These are phyloP conservation scores for Penicillium atrosanguineum DNA, from an alignment of 495 filamentous ascomycete genomes.

Conservation along the genomic window DNA sequence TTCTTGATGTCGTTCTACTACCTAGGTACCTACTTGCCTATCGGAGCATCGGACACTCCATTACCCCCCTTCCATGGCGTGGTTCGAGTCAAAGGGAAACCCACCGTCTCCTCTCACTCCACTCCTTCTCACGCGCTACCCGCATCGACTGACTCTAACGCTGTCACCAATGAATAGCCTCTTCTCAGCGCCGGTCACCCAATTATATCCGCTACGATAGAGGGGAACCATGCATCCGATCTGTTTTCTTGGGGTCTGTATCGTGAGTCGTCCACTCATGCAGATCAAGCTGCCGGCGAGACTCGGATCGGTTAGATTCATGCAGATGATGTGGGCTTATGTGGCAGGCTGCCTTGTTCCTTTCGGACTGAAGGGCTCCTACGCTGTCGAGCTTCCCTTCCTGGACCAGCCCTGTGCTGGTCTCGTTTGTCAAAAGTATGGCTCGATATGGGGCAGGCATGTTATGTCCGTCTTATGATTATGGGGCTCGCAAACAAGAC, in stretches of 20 bases:
- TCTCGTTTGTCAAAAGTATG: constrained; percentile 2
- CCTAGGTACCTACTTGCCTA: background rate
- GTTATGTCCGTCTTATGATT: constrained; percentile 3
- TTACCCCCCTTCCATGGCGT: constrained; percentile 18
- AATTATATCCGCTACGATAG: background rate
- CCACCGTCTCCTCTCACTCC: constrained; percentile 5
- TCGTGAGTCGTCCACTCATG: background rate
- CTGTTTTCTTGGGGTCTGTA: constrained; percentile 9
- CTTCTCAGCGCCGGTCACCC: background rate
- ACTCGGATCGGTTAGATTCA: constrained; percentile 13
- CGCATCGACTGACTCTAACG: constrained; percentile 19
- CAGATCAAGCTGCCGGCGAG: constrained; percentile 13
- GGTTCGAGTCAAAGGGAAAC: constrained; percentile 27
- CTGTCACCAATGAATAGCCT: constrained; percentile 12
- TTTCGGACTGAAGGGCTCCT: background rate
- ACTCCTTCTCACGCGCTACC: constrained; percentile 26
- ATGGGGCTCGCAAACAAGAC: background rate
- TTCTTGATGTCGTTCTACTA: too few relatives aligned
- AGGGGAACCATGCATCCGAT: constrained; percentile 14
- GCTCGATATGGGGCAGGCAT: constrained; percentile 4
- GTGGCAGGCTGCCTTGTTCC: constrained; percentile 2
- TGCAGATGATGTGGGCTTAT: constrained; percentile 10
- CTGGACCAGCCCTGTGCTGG: constrained; percentile 7
- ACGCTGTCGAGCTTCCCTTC: background rate
- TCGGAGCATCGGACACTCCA: constrained; percentile 7